Percentiles rank a stretch among this genome's conserved stretches.
phyloP scores from a whole-genome alignment of 108 stramenopile species.

The Aurantiochytrium sp. region DNA sequence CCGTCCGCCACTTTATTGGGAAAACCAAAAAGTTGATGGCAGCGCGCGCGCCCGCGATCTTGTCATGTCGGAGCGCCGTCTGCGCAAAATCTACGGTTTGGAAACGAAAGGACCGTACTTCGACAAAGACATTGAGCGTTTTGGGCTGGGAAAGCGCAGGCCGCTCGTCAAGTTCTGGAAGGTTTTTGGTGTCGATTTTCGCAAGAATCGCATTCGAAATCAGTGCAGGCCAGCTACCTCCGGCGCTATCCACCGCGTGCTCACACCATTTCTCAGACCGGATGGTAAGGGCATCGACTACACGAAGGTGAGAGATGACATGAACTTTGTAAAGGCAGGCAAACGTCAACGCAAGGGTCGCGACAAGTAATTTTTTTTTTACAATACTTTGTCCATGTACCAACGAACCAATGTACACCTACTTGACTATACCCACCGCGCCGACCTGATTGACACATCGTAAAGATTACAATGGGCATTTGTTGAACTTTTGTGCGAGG shows the following conservation, averaged over 20 bases:
- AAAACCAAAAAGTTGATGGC: background rate
- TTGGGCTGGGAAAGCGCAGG: background rate
- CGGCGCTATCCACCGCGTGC: background rate
- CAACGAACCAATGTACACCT: no score
- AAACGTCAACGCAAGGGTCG: background rate
- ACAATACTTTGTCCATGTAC: no score
- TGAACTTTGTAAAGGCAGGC: background rate
- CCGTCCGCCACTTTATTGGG: background rate
- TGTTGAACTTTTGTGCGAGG: no score
- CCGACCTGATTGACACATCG: no score
- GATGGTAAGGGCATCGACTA: slow-evolving; percentile 6
- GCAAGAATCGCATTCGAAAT: background rate
- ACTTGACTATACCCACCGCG: no score
- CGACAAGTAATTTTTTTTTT: no score
- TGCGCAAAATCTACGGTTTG: background rate
- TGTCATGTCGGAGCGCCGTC: background rate
- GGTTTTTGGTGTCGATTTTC: background rate
- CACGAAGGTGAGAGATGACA: background rate
- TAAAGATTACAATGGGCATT: no score
- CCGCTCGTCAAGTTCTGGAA: background rate
- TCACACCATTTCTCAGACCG: background rate
- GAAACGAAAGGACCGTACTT: background rate
- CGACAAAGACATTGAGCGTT: background rate
- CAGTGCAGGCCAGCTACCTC: background rate
- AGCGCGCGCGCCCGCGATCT: background rate